These are phyloP conservation scores for Crithidia expoeki DNA, from an alignment of 208 protist species.

Conservation along the genomic window DNA sequence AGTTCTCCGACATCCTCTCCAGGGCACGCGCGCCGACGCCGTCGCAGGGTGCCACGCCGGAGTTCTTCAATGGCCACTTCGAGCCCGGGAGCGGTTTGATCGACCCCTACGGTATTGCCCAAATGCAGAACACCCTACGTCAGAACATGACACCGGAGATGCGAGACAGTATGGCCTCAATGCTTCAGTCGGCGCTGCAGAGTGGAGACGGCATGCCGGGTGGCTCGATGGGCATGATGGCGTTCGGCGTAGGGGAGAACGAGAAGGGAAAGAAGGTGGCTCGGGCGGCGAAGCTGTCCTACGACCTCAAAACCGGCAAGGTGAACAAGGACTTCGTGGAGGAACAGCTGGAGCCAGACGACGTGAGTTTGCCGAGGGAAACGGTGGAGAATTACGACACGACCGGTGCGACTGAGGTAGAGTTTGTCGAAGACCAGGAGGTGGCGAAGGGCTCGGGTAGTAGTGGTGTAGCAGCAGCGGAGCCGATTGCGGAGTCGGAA, in stretches of 20 bases:
- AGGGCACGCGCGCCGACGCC: constrained; percentile 36
- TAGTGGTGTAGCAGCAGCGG: neutral
- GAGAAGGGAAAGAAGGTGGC: constrained; percentile 92
- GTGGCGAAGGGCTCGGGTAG: constrained; percentile 8
- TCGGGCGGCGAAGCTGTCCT: constrained; percentile 70
- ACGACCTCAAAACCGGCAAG: constrained; percentile 80
- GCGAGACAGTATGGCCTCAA: constrained; percentile 79
- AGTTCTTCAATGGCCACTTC: constrained; percentile 86
- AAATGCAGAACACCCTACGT: constrained; percentile 73
- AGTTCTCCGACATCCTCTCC: constrained; percentile 68
- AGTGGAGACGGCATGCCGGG: constrained; percentile 62
- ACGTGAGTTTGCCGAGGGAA: constrained; percentile 76
- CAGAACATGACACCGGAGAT: constrained; percentile 83
- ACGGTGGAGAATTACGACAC: constrained; percentile 81
- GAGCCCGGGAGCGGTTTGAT: constrained; percentile 55
- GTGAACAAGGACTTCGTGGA: constrained; percentile 90
- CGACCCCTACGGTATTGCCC: constrained; percentile 52
- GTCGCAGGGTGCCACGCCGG: constrained; percentile 11
- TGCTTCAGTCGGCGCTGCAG: constrained; percentile 73
- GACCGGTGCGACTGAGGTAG: constrained; percentile 77
- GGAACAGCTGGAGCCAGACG: constrained; percentile 88
- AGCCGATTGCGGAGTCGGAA: constrained; percentile 46
- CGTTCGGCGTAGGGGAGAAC: constrained; percentile 89
- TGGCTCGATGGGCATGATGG: constrained; percentile 86
- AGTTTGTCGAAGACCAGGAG: constrained; percentile 76